Percentiles rank a stretch among this genome's conserved stretches.
Conservation (phyloP, 495 filamentous ascomycete species). For the Penicillium silybi region DNA sequence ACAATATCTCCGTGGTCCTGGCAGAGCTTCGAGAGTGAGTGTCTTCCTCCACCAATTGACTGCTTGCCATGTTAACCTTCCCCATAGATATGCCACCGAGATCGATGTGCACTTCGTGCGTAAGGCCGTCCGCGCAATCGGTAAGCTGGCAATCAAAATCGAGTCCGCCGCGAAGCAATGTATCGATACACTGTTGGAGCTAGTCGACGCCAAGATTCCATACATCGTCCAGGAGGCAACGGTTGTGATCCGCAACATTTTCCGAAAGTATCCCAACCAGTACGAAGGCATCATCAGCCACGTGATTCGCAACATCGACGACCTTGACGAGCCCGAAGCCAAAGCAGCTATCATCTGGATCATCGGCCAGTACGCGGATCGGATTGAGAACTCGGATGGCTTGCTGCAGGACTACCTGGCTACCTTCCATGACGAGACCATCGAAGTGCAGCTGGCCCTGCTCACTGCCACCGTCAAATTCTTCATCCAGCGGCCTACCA, state of each 20-base stretch:
- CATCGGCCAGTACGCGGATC: constrained; percentile 94
- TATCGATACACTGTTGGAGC: constrained; percentile 86
- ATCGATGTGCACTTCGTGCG: constrained; percentile 99
- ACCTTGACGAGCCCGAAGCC: constrained; percentile 96
- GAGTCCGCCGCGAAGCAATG: constrained; percentile 86
- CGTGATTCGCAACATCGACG: constrained; percentile 94
- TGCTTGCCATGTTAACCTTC: constrained; percentile 1
- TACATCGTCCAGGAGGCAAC: constrained; percentile 99
- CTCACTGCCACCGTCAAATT: constrained; percentile 97
- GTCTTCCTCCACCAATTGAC: background rate
- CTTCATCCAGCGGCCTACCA: constrained; percentile 95
- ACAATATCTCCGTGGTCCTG: constrained; percentile 92
- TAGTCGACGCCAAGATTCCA: constrained; percentile 97
- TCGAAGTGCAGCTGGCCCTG: constrained; percentile 92
- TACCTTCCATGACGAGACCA: constrained; percentile 86
- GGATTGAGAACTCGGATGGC: constrained; percentile 93
- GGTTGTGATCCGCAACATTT: constrained; percentile 98
- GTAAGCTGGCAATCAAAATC: constrained; percentile 98
- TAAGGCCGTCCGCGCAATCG: constrained; percentile 95
- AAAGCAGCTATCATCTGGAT: constrained; percentile 99
- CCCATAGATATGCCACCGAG: constrained; percentile 78
- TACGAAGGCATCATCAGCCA: constrained; percentile 97
- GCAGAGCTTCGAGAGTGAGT: constrained; percentile 84
- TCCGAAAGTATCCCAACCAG: constrained; percentile 97
- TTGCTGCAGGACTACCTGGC: constrained; percentile 93